These are phyloP conservation scores for Microglena sp. DNA, from an alignment of 139 green algal species.

Conservation along the genomic window DNA sequence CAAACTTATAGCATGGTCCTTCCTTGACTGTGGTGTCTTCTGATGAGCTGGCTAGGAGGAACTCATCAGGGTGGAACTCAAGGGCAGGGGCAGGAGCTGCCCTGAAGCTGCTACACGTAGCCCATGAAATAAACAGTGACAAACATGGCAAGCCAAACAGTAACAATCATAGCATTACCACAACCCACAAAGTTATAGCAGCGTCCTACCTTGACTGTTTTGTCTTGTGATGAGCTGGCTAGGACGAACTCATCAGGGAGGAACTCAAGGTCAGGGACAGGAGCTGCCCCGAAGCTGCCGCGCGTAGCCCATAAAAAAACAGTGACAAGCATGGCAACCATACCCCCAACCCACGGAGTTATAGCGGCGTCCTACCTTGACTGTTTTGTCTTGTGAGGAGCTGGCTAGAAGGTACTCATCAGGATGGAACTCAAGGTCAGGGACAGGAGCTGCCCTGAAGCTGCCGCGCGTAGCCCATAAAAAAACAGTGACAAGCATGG, in stretches of 20 bases:
- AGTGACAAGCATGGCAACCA: too few species aligned
- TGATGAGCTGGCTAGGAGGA: constrained; percentile 59
- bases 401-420: constrained; percentile 72
- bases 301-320: too few species aligned
- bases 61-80: constrained; percentile 74
- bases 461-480: too few species aligned
- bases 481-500: too few species aligned
- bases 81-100: too few species aligned
- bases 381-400: constrained; percentile 52
- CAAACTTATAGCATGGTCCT: background rate
- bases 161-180: too few species aligned
- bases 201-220: constrained; percentile 41
- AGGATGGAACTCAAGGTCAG: constrained; percentile 68
- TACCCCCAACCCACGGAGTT: too few species aligned
- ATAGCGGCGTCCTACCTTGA: constrained; percentile 35
- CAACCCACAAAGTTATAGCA: too few species aligned
- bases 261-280: constrained; percentile 64
- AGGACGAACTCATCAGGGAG: constrained; percentile 73
- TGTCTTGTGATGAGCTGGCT: constrained; percentile 54
- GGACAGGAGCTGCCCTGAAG: constrained; percentile 49
- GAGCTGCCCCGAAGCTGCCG: too few species aligned
- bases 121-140: too few species aligned
- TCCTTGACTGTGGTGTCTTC: constrained; percentile 53
- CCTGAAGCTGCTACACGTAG: too few species aligned
- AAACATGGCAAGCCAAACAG: too few species aligned